Percentiles rank a stretch among this genome's conserved stretches.
These are phyloP conservation scores for Coffea canephora DNA, from an alignment of 257 asterid genomes.

Conservation along the genomic window DNA sequence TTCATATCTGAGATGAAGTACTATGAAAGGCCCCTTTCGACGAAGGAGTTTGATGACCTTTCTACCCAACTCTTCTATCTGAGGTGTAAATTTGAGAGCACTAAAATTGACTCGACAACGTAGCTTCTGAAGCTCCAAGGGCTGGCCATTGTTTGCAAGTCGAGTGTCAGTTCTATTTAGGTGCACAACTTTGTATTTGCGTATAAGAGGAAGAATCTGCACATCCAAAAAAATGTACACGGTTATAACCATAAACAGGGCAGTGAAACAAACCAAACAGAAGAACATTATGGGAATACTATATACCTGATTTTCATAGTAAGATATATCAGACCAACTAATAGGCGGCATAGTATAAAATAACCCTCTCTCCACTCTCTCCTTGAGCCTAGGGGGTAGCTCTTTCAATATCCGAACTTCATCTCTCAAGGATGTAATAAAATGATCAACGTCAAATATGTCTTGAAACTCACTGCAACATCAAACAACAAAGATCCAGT, in stretches of 20 bases:
- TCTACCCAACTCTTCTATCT: conserved; percentile 90
- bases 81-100: conserved; percentile 80
- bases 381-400: conserved; percentile 84
- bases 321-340: conserved; percentile 95
- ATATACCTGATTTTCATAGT: conserved; percentile 76
- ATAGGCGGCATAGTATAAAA: conserved; percentile 78
- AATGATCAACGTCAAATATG: conserved; percentile 92
- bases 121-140: conserved; percentile 81
- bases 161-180: conserved; percentile 89
- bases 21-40: conserved; percentile 83
- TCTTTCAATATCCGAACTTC: conserved; percentile 92
- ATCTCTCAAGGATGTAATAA: conserved; percentile 84
- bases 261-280: background rate
- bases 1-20: conserved; percentile 95
- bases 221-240: conserved; percentile 16
- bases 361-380: conserved; percentile 77
- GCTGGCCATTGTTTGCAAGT: conserved; percentile 88
- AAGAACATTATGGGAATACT: conserved; percentile 12
- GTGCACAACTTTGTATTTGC: conserved; percentile 88
- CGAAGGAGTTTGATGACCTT: conserved; percentile 75
- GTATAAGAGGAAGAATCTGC: conserved; percentile 91
- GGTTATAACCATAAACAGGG: conserved; percentile 8
- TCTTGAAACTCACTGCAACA: conserved; percentile 85
- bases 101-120: conserved; percentile 90
- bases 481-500: background rate